These are phyloP conservation scores for Stagonosporopsis rhizophila DNA, from an alignment of 2,329 filamentous ascomycete species.

Conservation along the genomic window DNA sequence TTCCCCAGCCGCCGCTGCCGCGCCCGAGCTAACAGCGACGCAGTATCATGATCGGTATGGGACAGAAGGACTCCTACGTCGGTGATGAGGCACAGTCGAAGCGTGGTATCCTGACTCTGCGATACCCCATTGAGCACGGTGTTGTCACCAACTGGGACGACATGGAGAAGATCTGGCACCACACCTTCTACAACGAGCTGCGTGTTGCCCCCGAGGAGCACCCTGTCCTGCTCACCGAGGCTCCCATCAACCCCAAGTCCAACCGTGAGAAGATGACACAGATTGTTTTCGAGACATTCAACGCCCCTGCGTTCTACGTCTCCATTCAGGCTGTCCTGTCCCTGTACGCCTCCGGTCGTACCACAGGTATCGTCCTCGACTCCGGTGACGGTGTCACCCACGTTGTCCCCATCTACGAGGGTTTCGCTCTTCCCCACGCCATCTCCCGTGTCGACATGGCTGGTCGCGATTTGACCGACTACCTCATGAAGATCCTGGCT, in stretches of 20 bases:
- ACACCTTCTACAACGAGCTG: constrained; percentile 99
- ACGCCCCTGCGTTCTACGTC: constrained; percentile 99
- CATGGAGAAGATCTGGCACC: constrained; percentile 99
- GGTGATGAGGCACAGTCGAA: constrained; percentile 99
- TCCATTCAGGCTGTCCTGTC: constrained; percentile 99
- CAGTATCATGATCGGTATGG: constrained; percentile 99
- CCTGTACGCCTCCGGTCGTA: constrained; percentile 99
- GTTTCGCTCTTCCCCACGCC: constrained; percentile 99
- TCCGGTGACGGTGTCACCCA: constrained; percentile 99
- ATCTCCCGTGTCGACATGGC: constrained; percentile 99
- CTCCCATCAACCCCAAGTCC: constrained; percentile 99
- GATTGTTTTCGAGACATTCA: constrained; percentile 99
- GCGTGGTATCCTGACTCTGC: constrained; percentile 99
- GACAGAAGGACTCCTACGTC: constrained; percentile 99
- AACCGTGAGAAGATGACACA: constrained; percentile 99
- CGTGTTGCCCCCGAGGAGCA: constrained; percentile 99
- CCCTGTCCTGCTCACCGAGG: constrained; percentile 98
- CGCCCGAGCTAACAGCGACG: constrained; percentile 50
- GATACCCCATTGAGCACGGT: constrained; percentile 99
- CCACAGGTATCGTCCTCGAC: constrained; percentile 99
- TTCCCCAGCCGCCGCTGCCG: constrained; percentile 23
- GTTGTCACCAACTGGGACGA: constrained; percentile 99
- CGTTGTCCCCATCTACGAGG: constrained; percentile 99
- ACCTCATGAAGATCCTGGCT: constrained; percentile 99
- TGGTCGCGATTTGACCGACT: constrained; percentile 99